Percentiles rank a stretch among this genome's conserved stretches.
phyloP scores from a whole-genome alignment of 257 asterid species.

The Fraxinus excelsior region DNA sequence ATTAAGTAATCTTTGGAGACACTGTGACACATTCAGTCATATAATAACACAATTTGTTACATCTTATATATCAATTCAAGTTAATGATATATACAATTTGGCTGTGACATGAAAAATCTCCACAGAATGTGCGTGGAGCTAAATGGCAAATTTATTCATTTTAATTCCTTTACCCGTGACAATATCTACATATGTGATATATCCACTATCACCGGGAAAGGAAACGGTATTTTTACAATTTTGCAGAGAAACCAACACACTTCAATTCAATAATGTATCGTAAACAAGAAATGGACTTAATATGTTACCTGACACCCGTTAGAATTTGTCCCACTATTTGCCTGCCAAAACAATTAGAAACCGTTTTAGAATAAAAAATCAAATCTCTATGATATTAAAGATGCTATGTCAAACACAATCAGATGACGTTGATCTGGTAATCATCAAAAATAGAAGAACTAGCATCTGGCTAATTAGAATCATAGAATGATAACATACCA shows the following conservation, averaged over 20 bases:
- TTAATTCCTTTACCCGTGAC: background rate
- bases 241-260: background rate
- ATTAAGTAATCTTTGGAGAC: background rate
- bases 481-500: background rate
- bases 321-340: conserved; percentile 83
- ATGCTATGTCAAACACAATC: background rate
- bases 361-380: conserved; percentile 5
- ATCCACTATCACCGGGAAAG: conserved; percentile 1
- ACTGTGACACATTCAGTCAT: background rate
- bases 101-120: background rate
- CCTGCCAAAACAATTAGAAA: conserved; percentile 52
- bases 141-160: too few relatives aligned
- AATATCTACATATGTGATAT: background rate
- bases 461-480: background rate
- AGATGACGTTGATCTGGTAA: conserved; percentile 2
- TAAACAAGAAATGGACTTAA: conserved; percentile 20
- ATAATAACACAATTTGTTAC: background rate
- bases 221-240: background rate
- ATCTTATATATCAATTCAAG: background rate
- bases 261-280: conserved; percentile 5
- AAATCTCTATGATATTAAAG: background rate
- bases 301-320: conserved; percentile 87
- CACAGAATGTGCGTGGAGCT: background rate
- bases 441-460: background rate
- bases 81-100: too few relatives aligned